These are phyloP conservation scores for Ganoderma resinaceum DNA, from an alignment of 1,284 basidiomycete species.

Conservation along the genomic window DNA sequence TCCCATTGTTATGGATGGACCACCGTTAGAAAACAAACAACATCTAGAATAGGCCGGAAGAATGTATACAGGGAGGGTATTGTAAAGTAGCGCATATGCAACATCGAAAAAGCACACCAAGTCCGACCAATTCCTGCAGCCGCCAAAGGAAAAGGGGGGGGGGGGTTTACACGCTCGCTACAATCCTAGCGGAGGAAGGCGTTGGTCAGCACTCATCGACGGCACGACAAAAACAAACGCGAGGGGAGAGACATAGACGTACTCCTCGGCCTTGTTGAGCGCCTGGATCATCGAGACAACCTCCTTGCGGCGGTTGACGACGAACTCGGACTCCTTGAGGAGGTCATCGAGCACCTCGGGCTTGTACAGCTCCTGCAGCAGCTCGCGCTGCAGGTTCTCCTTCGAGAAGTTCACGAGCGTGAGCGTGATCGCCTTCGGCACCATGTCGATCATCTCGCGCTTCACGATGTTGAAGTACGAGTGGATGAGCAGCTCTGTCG, in stretches of 20 bases:
- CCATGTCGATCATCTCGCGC: constrained; percentile 99
- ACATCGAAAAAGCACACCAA: constrained; percentile 28
- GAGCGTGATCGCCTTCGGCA: constrained; percentile 95
- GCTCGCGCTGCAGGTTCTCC: constrained; percentile 90
- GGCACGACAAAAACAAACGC: constrained; percentile 5
- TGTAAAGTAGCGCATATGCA: constrained; percentile 40
- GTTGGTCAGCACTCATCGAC: constrained; percentile 1
- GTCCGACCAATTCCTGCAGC: constrained; percentile 8
- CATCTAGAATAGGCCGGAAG: constrained; percentile 31
- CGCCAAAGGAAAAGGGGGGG: no score
- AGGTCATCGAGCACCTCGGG: constrained; percentile 92
- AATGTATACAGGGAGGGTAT: constrained; percentile 37
- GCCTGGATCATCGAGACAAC: constrained; percentile 89
- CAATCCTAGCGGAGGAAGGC: constrained; percentile 38
- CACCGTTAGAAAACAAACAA: constrained; percentile 18
- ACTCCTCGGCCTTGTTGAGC: constrained; percentile 93
- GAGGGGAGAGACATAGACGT: constrained; percentile 42
- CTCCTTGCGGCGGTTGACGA: constrained; percentile 88
- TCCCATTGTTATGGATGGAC: not conserved
- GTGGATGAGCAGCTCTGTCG: constrained; percentile 84
- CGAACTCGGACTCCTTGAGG: constrained; percentile 90
- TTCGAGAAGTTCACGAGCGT: constrained; percentile 94
- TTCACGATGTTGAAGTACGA: constrained; percentile 98
- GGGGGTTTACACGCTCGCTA: constrained; percentile 46
- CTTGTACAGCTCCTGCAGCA: constrained; percentile 90